Evolutionary conservation across 306 rosid species (phyloP), one percentile per base, ranked within the genome.

Genomic region (Lablab purpureus): DNA sequence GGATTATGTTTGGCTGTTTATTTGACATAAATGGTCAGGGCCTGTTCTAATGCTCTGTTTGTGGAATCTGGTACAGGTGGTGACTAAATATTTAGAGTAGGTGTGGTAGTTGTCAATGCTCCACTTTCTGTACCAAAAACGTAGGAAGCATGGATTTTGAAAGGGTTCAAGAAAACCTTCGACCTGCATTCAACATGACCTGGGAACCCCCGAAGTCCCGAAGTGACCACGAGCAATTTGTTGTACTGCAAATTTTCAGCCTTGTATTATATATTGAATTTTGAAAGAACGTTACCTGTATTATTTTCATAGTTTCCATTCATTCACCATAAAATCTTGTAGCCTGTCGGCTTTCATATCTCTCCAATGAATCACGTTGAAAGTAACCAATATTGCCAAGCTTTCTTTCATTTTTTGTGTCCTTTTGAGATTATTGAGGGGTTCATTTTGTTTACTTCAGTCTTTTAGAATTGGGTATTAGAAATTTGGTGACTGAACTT

Each of bases 261-360:
- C 19, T 45, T 86, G 89, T 86, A 86, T 75, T 28, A 83, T 80
- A 82, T 72, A 64, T 64, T 46, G 83, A 83, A 72, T 86, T 83
- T 86, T 74, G 74, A 65, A 58, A 65, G 59, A 37, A 50, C 41
- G 14, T 56, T 54, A 67, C 58, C 14, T 43, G 85, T 80, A 67
- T 82, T 27, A 17, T 81, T 77, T 83, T 46, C 78, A 9, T 76
- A 34, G 54, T 59, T 72, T 64, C 59, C 68, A 83, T 76, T 86
- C 89, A 73, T 80, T 82, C 75, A 71, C 47, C 67, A n/a, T 28
- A 45, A 78, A 54, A 67, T 78, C 27, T 67, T 73, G 18, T 60
- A 25, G 64, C 51, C 60, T 12, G 51, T 81, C 3, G 74, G 47
- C 45, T 65, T 65, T 45, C 67, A 4, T 10, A 37, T 74, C 66